Conservation (phyloP, 2,329 filamentous ascomycete genomes). For the Verticillium zaregamsianum region DNA sequence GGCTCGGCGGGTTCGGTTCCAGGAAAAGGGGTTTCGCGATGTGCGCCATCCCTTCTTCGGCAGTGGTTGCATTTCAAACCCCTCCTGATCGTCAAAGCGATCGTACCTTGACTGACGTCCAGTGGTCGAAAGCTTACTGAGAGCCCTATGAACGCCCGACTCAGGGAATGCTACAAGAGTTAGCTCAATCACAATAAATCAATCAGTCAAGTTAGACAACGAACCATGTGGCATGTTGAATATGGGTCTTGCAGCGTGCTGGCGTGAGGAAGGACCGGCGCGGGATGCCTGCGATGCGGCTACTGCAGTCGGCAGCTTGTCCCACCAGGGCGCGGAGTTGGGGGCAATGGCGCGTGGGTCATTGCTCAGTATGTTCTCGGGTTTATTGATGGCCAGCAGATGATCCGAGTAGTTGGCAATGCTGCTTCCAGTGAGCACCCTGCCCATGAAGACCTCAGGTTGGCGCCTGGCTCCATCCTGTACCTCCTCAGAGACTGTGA, state of each 20-base stretch:
- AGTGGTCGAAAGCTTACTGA: neutral
- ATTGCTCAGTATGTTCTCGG: neutral
- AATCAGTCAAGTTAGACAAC: neutral
- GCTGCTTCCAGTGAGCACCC: conserved; percentile 13
- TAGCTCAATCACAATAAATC: neutral
- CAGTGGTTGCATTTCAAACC: neutral
- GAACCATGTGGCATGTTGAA: neutral
- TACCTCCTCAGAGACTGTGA: conserved; percentile 11
- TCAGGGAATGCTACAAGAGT: neutral
- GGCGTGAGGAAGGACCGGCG: neutral
- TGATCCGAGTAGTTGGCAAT: conserved; percentile 13
- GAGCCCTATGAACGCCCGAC: neutral
- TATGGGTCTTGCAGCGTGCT: neutral
- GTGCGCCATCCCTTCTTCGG: neutral
- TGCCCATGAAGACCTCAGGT: conserved; percentile 2
- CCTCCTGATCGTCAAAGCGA: neutral
- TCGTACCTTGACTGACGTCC: neutral
- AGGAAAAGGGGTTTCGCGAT: neutral
- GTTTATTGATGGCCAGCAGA: conserved; percentile 1
- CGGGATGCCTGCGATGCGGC: neutral
- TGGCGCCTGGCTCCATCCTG: neutral
- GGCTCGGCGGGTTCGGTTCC: neutral
- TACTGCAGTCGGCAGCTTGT: neutral
- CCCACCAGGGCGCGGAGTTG: conserved; percentile 1
- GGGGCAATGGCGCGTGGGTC: neutral